These are phyloP conservation scores for Camellia granthamiana DNA, from an alignment of 148 eudicot species.

Conservation along the genomic window DNA sequence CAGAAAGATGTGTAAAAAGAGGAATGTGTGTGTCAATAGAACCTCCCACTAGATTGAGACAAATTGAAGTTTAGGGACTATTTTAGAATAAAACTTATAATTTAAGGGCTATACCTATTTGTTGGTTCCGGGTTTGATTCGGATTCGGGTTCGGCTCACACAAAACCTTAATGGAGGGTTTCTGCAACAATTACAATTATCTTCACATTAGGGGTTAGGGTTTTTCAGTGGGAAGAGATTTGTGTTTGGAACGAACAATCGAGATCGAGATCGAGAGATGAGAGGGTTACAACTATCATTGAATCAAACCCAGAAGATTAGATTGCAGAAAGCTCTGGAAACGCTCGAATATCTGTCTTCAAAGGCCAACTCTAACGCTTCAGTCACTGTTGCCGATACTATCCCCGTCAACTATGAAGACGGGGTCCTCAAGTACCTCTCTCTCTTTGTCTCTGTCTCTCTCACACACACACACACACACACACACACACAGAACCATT, in stretches of 20 bases:
- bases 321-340: constrained; percentile 63
- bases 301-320: constrained; percentile 74
- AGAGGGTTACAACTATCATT: constrained; percentile 53
- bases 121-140: too few relatives aligned
- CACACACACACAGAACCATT: not conserved
- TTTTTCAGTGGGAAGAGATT: not conserved
- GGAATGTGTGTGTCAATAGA: too few relatives aligned
- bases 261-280: constrained; percentile 34
- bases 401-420: constrained; percentile 72
- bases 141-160: too few relatives aligned
- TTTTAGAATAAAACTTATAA: too few relatives aligned
- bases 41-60: too few relatives aligned
- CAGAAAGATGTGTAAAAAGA: too few relatives aligned
- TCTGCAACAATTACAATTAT: too few relatives aligned
- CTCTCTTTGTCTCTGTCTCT: not conserved
- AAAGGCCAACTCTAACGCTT: constrained; percentile 45
- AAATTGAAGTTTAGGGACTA: too few relatives aligned
- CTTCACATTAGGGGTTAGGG: constrained; percentile 12
- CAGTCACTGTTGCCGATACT: constrained; percentile 71
- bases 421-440: constrained; percentile 65
- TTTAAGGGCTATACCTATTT: too few relatives aligned
- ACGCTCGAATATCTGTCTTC: constrained; percentile 55
- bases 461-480: not conserved
- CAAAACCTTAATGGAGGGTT: too few relatives aligned
- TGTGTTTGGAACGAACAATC: not conserved